Base-by-base conservation (phyloP, 2,329 filamentous ascomycete species). In the Phialophora macrospora region DNA sequence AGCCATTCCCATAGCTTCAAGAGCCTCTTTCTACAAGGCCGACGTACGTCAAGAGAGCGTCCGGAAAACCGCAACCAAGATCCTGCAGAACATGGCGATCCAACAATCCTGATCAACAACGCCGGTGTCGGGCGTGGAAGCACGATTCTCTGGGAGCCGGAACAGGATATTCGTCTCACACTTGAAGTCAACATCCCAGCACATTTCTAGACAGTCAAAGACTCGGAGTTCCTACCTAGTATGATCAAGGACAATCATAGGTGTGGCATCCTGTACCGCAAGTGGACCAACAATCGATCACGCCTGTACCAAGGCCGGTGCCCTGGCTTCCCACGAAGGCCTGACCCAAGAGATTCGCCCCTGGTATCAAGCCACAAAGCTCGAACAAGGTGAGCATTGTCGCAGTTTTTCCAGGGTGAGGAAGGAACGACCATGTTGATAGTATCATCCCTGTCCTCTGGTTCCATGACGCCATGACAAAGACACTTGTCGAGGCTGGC, bases 171-270 rank as follows among this genome's bases (percentile, higher is more conserved):
- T 68, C 84, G 84, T 38, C 85, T 88, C 72, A 90, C 87, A 56
- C 91, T 92, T 74, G 86, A 87, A 62, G 87, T 92, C 70, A 92
- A 92, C 77, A 81, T 86, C 0, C 75, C 92, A 41, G 81, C 87
- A 2, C 89, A 89, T 77, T 90, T 86, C 80, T 88, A 83, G 80
- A 82, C 87, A 17, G 77, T 83, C 3, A 84, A 86, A 73, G 83
- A 88, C n/a, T n/a, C n/a, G n/a, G n/a, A n/a, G 62, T 91, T 92
- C 76, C 78, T 92, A 1, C 89, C 90, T 0, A 73, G 78, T 69
- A 89, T 92, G 83, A 76, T 89, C 57, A 73, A 77, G 6, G 73
- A 73, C 14, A 87, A 92, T 78, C 89, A 92, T 77, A 89, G 90
- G 65, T 90, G 90, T 82, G 76, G 88, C 89, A 0, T 83, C 84